Evolutionary conservation across 1,139 yeast species (phyloP).

Genomic region (Yamadazyma spencermartinsiae): DNA sequence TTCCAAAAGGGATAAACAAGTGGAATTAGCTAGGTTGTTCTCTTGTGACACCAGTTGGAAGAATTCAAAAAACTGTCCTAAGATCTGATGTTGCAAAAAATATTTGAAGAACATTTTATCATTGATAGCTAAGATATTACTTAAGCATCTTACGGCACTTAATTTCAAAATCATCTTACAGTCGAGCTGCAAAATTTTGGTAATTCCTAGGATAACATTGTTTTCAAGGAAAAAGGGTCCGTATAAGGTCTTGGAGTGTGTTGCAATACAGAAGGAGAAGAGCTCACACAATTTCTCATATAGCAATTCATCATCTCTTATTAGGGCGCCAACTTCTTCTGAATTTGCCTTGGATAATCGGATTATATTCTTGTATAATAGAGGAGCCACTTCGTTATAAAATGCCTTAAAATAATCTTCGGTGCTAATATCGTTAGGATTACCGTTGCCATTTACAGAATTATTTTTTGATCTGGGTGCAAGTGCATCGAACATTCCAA

Average conservation of each 20-base stretch:
- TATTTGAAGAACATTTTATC: conserved; percentile 60
- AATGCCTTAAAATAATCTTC: conserved; percentile 59
- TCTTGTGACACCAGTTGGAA: conserved; percentile 50
- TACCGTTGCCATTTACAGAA: neutral
- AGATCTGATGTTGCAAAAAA: conserved; percentile 55
- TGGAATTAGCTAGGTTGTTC: conserved; percentile 71
- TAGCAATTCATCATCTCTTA: conserved; percentile 38
- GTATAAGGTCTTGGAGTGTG: conserved; percentile 58
- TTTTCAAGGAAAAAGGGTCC: conserved; percentile 62
- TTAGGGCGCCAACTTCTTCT: conserved; percentile 12
- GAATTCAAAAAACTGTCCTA: conserved; percentile 51
- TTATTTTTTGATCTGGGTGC: conserved; percentile 25
- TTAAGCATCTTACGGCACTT: conserved; percentile 65
- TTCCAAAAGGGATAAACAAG: conserved; percentile 72
- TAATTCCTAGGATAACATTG: conserved; percentile 54
- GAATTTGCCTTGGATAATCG: conserved; percentile 20
- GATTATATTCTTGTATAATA: conserved; percentile 54
- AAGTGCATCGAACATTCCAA: conserved; percentile 26
- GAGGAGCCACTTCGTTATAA: conserved; percentile 61
- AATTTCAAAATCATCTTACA: conserved; percentile 55
- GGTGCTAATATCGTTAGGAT: conserved; percentile 40
- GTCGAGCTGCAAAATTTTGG: conserved; percentile 40
- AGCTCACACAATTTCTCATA: conserved; percentile 71
- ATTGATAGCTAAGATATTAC: conserved; percentile 56
- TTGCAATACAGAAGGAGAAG: conserved; percentile 62